Evolutionary conservation across 352 stramenopile species (phyloP).

Genomic region (Achlya hypogyna): DNA sequence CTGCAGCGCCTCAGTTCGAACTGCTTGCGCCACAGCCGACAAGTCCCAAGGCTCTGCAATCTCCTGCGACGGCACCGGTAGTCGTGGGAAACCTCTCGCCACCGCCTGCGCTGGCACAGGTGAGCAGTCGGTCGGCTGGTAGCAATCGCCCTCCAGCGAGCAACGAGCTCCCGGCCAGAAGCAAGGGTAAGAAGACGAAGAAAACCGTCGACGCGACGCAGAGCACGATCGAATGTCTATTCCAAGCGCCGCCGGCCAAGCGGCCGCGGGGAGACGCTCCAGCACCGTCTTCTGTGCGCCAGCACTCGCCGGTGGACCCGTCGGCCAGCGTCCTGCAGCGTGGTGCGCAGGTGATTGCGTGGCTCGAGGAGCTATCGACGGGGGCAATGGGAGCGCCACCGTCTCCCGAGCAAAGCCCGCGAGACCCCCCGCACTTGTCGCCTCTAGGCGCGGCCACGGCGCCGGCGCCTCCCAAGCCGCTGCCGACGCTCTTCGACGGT

Average conservation of each 20-base stretch:
- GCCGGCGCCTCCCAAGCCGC: background rate
- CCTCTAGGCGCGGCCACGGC: background rate
- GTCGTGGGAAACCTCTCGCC: too few species aligned
- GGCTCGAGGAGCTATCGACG: slow-evolving; percentile 1
- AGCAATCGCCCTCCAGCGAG: too few species aligned
- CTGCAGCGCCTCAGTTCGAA: too few species aligned
- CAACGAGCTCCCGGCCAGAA: background rate
- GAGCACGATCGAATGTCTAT: background rate
- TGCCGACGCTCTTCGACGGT: background rate
- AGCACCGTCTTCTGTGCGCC: background rate
- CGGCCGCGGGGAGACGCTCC: background rate
- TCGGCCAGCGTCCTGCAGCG: slow-evolving; percentile 1
- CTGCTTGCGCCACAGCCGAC: too few species aligned
- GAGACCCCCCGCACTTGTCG: background rate
- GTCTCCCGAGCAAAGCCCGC: background rate
- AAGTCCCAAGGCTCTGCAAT: too few species aligned
- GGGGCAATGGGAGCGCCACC: background rate
- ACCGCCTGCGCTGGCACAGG: too few species aligned
- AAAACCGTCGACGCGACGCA: background rate
- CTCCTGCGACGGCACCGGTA: too few species aligned
- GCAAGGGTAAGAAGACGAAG: background rate
- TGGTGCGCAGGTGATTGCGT: slow-evolving; percentile 13
- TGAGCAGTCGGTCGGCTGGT: too few species aligned
- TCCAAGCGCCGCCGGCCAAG: background rate
- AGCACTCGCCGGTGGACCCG: background rate